Evolutionary conservation across 2,329 filamentous ascomycete genomes (phyloP).

Genomic region (Rosellinia necatrix): DNA sequence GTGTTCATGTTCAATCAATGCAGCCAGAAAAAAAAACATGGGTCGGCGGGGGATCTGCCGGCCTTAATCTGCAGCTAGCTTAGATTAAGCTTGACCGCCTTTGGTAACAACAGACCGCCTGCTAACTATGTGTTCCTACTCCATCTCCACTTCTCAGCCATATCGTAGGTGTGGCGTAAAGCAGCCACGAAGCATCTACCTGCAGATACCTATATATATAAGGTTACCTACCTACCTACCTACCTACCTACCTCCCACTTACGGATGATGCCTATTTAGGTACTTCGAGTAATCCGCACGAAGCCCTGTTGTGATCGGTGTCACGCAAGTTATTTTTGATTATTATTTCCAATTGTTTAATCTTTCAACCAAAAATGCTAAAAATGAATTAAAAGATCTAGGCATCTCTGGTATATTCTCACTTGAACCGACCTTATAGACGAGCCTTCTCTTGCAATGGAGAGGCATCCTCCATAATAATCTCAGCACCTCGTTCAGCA

Average conservation of each 20-base stretch:
- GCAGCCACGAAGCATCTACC: no score
- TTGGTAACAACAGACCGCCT: conserved; percentile 21
- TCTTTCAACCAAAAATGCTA: background rate
- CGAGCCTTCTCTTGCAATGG: conserved; percentile 38
- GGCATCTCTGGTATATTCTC: background rate
- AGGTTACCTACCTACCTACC: no score
- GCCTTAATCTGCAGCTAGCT: conserved; percentile 3
- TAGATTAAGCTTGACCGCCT: conserved; percentile 31
- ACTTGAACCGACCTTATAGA: conserved; percentile 30
- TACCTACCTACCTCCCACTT: no score
- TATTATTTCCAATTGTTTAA: no score
- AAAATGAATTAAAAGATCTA: background rate
- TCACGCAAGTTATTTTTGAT: no score
- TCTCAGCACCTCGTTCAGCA: conserved; percentile 82
- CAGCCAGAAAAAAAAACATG: conserved; percentile 30
- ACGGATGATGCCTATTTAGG: no score
- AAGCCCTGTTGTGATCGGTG: no score
- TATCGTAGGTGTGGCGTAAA: no score
- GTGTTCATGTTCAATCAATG: conserved; percentile 1
- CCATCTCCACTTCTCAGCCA: no score
- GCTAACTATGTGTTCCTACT: background rate
- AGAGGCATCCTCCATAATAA: conserved; percentile 75
- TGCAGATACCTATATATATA: no score
- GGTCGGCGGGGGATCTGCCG: conserved; percentile 37
- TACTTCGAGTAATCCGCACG: no score